These are phyloP conservation scores for Geranium rotundifolium DNA, from an alignment of 345 rosid species.

Conservation along the genomic window DNA sequence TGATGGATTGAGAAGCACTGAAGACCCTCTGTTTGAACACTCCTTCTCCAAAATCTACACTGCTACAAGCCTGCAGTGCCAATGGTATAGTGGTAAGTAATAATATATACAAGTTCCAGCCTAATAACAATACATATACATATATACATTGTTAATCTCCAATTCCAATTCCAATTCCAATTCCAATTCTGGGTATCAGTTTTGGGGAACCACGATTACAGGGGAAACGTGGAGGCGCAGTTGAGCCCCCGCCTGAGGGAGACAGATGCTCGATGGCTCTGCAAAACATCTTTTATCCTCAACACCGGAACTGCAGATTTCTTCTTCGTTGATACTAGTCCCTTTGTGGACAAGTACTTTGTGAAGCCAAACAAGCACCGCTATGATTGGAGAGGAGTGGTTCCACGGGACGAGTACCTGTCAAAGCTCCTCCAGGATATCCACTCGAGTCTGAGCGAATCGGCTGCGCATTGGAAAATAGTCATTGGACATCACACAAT, in stretches of 20 bases:
- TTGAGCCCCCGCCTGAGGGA: slow-evolving; percentile 31
- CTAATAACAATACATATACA: not conserved
- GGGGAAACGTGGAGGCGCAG: slow-evolving; percentile 55
- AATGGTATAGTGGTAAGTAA: slow-evolving; percentile 35
- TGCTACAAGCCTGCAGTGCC: slow-evolving; percentile 31
- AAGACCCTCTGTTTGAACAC: slow-evolving; percentile 32
- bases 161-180: not conserved
- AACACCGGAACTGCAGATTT: slow-evolving; percentile 29
- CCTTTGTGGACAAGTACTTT: slow-evolving; percentile 31
- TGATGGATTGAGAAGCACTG: slow-evolving; percentile 25
- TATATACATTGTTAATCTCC: not conserved
- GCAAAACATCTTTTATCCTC: slow-evolving; percentile 37
- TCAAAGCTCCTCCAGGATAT: slow-evolving; percentile 15
- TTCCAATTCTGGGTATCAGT: slow-evolving; percentile 18
- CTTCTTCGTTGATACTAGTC: slow-evolving; percentile 43
- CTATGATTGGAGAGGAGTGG: slow-evolving; percentile 35
- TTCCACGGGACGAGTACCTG: slow-evolving; percentile 21
- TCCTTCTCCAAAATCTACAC: slow-evolving; percentile 37
- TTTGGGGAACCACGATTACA: slow-evolving; percentile 58
- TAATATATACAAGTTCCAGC: too few relatives aligned
- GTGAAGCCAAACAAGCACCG: slow-evolving; percentile 12
- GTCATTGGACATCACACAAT: not conserved
- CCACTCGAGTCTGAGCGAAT: not conserved
- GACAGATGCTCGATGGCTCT: slow-evolving; percentile 43
- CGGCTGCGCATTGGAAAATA: not conserved